Conservation (phyloP, 352 stramenopile species). For the Globisporangium orthogonon region DNA sequence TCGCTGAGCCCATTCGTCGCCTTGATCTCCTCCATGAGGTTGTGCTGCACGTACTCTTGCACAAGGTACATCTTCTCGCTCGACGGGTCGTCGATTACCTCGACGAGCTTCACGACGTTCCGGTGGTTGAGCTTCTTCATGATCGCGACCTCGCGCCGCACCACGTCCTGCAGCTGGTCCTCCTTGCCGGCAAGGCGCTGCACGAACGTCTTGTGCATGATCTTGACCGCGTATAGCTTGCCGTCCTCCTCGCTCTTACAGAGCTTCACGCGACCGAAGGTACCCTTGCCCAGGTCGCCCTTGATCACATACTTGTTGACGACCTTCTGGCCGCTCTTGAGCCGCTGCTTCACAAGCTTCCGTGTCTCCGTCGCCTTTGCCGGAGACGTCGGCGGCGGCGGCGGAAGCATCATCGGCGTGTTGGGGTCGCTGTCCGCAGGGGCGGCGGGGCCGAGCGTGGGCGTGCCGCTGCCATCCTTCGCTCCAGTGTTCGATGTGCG, state of each 20-base stretch:
- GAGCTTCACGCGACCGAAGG: conserved; percentile 84
- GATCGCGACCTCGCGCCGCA: conserved; percentile 91
- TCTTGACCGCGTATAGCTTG: conserved; percentile 85
- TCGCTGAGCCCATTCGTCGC: conserved; percentile 54
- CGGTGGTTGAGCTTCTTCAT: conserved; percentile 95
- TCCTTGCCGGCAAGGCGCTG: conserved; percentile 84
- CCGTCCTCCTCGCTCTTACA: conserved; percentile 75
- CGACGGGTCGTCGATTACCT: conserved; percentile 92
- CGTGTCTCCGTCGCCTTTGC: conserved; percentile 67
- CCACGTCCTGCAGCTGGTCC: conserved; percentile 75
- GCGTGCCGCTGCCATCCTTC: conserved; percentile 10
- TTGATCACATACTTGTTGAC: conserved; percentile 95
- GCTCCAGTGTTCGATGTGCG: conserved; percentile 22
- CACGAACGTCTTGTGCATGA: conserved; percentile 89
- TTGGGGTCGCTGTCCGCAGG: conserved; percentile 19
- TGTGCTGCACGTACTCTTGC: conserved; percentile 92
- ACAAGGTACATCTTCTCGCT: conserved; percentile 95
- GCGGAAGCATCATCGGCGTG: conserved; percentile 22
- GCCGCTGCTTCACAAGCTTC: conserved; percentile 76
- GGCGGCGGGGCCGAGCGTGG: conserved; percentile 9
- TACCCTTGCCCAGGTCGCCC: conserved; percentile 86
- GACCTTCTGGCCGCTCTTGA: conserved; percentile 82
- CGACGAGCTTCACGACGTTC: conserved; percentile 92
- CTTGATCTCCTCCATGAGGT: conserved; percentile 89
- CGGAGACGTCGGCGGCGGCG: conserved; percentile 42